Conservation (phyloP, 768 basidiomycete species). For the Sporobolomyces pararoseus region DNA sequence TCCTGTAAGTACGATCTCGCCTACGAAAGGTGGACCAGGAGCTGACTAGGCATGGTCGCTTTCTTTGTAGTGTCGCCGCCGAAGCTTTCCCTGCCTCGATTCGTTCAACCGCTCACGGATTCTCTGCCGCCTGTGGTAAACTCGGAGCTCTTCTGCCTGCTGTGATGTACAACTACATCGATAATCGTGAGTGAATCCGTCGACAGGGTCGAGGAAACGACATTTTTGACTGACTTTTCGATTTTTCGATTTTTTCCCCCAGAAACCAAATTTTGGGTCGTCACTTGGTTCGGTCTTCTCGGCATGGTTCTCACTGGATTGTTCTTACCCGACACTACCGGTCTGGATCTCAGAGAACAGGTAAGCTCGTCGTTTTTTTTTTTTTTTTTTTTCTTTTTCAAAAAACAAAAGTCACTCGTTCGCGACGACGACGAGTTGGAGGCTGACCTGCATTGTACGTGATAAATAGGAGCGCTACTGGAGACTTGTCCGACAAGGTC, state of each 20-base stretch:
- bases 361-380: no score
- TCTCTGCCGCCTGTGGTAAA: slow-evolving; percentile 51
- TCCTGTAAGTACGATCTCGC: slow-evolving; percentile 42
- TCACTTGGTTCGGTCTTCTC: slow-evolving; percentile 51
- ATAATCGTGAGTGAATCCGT: slow-evolving; percentile 7
- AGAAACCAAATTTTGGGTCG: slow-evolving; percentile 50
- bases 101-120: slow-evolving; percentile 52
- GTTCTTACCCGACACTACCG: slow-evolving; percentile 50
- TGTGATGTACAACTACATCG: slow-evolving; percentile 52
- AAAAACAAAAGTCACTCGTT: no score
- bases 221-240: background rate
- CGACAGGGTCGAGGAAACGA: no score
- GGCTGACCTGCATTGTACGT: no score
- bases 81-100: slow-evolving; percentile 53
- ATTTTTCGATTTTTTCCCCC: slow-evolving; percentile 7
- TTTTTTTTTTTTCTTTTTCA: no score
- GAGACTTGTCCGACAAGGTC: slow-evolving; percentile 49
- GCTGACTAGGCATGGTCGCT: background rate
- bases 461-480: slow-evolving; percentile 49
- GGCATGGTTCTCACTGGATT: slow-evolving; percentile 44
- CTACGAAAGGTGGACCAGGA: no score
- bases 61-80: slow-evolving; percentile 47
- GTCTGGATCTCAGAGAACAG: slow-evolving; percentile 52
- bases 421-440: no score
- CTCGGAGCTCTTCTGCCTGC: slow-evolving; percentile 52